These are phyloP conservation scores for Mycogone perniciosa DNA, from an alignment of 2,329 filamentous ascomycete genomes.

Conservation along the genomic window DNA sequence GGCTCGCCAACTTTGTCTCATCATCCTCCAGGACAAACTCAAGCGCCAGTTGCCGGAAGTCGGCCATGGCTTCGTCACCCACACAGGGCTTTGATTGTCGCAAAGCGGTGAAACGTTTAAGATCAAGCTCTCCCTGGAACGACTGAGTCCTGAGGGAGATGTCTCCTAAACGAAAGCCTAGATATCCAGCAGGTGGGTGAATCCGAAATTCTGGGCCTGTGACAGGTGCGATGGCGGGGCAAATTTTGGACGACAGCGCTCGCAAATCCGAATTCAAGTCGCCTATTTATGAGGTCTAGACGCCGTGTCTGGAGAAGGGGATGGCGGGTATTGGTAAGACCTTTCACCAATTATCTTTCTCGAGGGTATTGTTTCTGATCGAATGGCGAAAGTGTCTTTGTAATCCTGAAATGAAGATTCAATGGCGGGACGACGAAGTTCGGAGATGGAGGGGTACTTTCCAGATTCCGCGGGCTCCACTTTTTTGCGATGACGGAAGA, in stretches of 20 bases:
- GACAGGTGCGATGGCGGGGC: conserved; percentile 3
- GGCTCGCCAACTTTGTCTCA: conserved; percentile 31
- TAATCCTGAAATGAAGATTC: not conserved
- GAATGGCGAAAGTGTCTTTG: not conserved
- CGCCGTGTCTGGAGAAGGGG: too few relatives aligned
- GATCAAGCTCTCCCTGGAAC: not conserved
- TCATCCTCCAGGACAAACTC: conserved; percentile 49
- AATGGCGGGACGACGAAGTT: not conserved
- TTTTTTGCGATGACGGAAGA: conserved; percentile 12
- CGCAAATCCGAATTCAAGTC: not conserved
- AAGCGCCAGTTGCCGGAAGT: conserved; percentile 46
- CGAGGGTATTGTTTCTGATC: not conserved
- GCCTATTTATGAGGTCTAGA: too few relatives aligned
- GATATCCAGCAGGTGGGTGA: not conserved
- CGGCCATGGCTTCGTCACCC: conserved; percentile 34
- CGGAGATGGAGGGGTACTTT: conserved; percentile 10
- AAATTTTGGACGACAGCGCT: not conserved
- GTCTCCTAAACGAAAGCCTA: not conserved
- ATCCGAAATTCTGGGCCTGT: not conserved
- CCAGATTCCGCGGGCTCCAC: conserved; percentile 5
- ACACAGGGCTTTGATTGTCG: not conserved
- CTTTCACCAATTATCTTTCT: not conserved
- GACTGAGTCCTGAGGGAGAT: not conserved
- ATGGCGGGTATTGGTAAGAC: too few relatives aligned
- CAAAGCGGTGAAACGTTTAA: not conserved